These are phyloP conservation scores for Quercus agrifolia DNA, from an alignment of 306 rosid genomes.

Conservation along the genomic window DNA sequence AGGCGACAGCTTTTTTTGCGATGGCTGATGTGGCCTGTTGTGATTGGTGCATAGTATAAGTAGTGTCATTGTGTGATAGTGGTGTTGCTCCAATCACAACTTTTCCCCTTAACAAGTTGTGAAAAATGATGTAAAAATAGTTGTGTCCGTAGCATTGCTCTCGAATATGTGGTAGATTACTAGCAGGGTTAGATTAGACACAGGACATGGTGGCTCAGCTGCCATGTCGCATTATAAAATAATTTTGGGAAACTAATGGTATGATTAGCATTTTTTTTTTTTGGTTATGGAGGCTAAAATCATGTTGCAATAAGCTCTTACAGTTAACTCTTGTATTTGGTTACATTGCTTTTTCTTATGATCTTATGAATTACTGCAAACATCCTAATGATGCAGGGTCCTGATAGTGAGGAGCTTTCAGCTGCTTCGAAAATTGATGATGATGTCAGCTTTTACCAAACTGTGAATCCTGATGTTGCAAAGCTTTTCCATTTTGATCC, in stretches of 20 bases:
- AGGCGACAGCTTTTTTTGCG: too few species aligned
- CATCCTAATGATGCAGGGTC: conserved; percentile 49
- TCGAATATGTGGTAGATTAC: background rate
- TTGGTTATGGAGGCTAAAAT: background rate
- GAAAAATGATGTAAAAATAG: background rate
- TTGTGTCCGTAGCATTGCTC: too few species aligned
- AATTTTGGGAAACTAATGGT: background rate
- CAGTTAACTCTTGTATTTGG: background rate
- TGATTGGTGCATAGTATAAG: too few species aligned
- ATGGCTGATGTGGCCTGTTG: too few species aligned
- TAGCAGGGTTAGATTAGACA: background rate
- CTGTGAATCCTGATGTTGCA: conserved; percentile 80
- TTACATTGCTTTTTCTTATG: background rate
- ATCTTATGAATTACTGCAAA: conserved; percentile 8
- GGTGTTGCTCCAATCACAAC: too few species aligned
- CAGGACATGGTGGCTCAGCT: background rate
- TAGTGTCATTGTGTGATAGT: too few species aligned
- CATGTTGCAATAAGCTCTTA: background rate
- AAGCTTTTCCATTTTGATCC: conserved; percentile 83
- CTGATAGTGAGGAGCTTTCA: conserved; percentile 89
- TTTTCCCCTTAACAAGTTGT: too few species aligned
- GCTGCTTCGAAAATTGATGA: conserved; percentile 93
- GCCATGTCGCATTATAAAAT: background rate
- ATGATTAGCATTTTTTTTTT: background rate
- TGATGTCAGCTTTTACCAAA: conserved; percentile 89